phyloP scores from a whole-genome alignment of 495 filamentous ascomycete species.

The Darksidea phi region DNA sequence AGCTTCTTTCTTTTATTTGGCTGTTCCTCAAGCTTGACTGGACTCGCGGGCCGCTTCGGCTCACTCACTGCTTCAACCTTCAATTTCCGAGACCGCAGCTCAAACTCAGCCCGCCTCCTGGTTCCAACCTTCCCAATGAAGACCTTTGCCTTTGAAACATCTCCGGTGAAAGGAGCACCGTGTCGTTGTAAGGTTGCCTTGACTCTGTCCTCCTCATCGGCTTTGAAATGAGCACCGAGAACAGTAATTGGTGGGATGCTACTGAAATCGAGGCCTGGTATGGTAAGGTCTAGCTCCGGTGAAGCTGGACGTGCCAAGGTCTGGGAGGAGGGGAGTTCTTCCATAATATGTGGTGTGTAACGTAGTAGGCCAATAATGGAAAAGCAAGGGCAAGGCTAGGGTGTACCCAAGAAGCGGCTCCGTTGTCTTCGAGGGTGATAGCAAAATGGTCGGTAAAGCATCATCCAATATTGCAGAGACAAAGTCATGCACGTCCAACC shows the following conservation, averaged over 20 bases:
- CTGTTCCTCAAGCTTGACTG: constrained; percentile 13
- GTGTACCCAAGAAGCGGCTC: constrained; percentile 23
- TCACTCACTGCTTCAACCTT: constrained; percentile 56
- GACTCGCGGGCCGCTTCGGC: constrained; percentile 1
- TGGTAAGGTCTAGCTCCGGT: background rate
- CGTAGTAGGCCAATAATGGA: constrained; percentile 9
- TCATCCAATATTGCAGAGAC: constrained; percentile 8
- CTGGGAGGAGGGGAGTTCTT: constrained; percentile 25
- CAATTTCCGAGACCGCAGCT: constrained; percentile 65
- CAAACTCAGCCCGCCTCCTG: constrained; percentile 69
- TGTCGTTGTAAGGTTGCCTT: constrained; percentile 60
- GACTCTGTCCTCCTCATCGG: constrained; percentile 58
- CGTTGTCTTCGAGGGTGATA: constrained; percentile 2
- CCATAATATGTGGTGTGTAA: constrained; percentile 14
- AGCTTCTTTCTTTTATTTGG: constrained; percentile 42
- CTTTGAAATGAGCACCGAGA: constrained; percentile 65
- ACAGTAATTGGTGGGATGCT: constrained; percentile 70
- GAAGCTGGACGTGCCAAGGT: constrained; percentile 7
- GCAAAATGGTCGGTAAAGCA: constrained; percentile 1
- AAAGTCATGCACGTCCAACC: constrained; percentile 2
- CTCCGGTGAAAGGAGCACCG: constrained; percentile 64
- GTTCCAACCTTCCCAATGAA: constrained; percentile 70
- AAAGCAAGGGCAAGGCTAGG: constrained; percentile 26
- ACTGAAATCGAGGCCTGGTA: constrained; percentile 36
- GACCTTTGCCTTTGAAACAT: constrained; percentile 68